phyloP scores from a whole-genome alignment of 2,329 filamentous ascomycete species.

The Neonectria ditissima region DNA sequence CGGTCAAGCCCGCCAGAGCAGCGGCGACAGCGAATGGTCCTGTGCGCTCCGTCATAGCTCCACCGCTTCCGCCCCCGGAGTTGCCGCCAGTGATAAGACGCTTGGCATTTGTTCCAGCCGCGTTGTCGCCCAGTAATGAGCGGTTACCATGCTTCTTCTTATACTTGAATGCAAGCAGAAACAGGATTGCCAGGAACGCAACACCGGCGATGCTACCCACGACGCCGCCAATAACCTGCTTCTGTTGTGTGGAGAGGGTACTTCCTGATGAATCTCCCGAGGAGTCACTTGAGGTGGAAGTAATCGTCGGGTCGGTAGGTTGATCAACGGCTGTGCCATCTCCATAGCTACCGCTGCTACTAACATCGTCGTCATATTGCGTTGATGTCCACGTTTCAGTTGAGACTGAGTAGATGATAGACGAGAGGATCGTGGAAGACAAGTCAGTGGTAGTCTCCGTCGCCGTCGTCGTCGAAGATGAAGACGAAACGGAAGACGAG shows the following conservation, averaged over 20 bases:
- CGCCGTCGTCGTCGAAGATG: constrained; percentile 8
- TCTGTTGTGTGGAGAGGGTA: constrained; percentile 49
- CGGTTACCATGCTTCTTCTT: constrained; percentile 63
- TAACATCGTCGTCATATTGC: constrained; percentile 34
- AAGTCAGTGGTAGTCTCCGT: constrained; percentile 21
- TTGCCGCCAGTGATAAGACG: constrained; percentile 47
- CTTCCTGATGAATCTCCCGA: constrained; percentile 28
- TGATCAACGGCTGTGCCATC: constrained; percentile 32
- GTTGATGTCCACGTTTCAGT: constrained; percentile 42
- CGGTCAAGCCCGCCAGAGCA: constrained; percentile 60
- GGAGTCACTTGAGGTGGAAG: constrained; percentile 34
- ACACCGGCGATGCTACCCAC: constrained; percentile 69
- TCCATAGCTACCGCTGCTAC: constrained; percentile 27
- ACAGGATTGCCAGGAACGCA: constrained; percentile 66
- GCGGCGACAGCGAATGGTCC: constrained; percentile 57
- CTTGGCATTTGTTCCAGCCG: constrained; percentile 46
- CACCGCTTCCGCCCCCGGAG: constrained; percentile 36
- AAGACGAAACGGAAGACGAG: constrained; percentile 32
- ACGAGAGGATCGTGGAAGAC: constrained; percentile 35
- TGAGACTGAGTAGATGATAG: constrained; percentile 42
- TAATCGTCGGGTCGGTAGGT: constrained; percentile 39
- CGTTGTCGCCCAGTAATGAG: constrained; percentile 57
- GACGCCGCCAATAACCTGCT: constrained; percentile 66
- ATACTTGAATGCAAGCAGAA: constrained; percentile 66
- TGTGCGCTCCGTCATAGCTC: constrained; percentile 61